Evolutionary conservation across 371 early-diverging fungal species (phyloP).

Genomic region (Mucor indicus): DNA sequence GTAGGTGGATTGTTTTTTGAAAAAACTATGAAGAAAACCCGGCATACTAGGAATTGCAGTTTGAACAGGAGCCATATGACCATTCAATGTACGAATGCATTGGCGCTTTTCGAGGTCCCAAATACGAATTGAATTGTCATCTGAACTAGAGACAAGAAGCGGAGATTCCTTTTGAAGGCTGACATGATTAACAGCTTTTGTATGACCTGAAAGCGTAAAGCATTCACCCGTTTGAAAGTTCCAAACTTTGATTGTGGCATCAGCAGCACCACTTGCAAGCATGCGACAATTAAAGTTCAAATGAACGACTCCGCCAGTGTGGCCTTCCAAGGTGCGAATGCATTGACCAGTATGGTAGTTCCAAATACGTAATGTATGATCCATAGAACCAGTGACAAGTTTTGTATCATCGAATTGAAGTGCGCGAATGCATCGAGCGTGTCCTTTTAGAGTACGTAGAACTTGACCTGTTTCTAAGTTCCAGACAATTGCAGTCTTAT

Average conservation of each 20-base stretch:
- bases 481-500: constrained; percentile 83
- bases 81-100: constrained; percentile 67
- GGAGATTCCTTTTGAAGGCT: constrained; percentile 56
- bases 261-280: constrained; percentile 85
- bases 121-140: constrained; percentile 71
- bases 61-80: constrained; percentile 79
- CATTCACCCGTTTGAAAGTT: constrained; percentile 82
- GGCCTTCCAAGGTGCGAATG: constrained; percentile 79
- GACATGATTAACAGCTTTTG: constrained; percentile 78
- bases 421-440: constrained; percentile 80
- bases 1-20: constrained; percentile 1
- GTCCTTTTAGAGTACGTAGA: constrained; percentile 76
- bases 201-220: constrained; percentile 75
- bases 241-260: constrained; percentile 89
- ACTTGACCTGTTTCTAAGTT: constrained; percentile 72
- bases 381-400: constrained; percentile 86
- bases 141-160: constrained; percentile 66
- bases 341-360: constrained; percentile 89
- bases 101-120: constrained; percentile 75
- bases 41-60: constrained; percentile 50
- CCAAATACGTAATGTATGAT: constrained; percentile 96
- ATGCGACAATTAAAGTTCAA: constrained; percentile 83
- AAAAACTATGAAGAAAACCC: constrained; percentile 36
- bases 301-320: constrained; percentile 83
- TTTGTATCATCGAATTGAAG: constrained; percentile 85